These are phyloP conservation scores for Aegilops umbellulata DNA, from an alignment of 176 grass and related monocot species.

Conservation along the genomic window DNA sequence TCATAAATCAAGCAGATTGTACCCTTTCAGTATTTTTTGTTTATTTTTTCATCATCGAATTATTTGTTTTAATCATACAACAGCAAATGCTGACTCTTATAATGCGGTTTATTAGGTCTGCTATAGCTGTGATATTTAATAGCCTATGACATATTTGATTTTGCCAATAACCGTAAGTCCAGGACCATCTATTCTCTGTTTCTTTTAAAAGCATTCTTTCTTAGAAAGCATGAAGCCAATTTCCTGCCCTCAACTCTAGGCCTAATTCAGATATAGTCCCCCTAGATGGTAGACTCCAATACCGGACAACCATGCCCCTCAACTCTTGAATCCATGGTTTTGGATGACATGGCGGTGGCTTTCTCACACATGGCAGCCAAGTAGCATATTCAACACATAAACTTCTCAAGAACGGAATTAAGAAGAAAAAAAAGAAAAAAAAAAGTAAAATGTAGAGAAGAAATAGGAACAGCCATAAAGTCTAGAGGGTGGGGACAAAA, in stretches of 20 bases:
- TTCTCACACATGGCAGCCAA: neutral
- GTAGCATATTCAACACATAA: neutral
- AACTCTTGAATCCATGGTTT: neutral
- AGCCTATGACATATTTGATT: neutral
- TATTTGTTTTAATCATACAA: neutral
- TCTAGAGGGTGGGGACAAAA: neutral
- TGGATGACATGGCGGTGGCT: neutral
- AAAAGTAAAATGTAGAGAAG: neutral
- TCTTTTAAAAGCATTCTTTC: neutral
- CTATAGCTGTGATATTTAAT: slow-evolving; percentile 13
- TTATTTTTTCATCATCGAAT: slow-evolving; percentile 15
- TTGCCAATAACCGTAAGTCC: slow-evolving; percentile 9
- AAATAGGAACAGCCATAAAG: neutral
- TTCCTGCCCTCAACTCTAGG: neutral
- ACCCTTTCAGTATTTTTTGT: slow-evolving; percentile 16
- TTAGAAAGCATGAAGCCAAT: neutral
- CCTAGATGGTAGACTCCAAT: neutral
- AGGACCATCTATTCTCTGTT: neutral
- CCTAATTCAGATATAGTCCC: neutral
- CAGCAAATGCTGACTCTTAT: neutral
- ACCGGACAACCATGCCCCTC: neutral
- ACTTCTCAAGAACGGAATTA: neutral
- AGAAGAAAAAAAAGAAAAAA: neutral
- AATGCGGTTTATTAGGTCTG: neutral
- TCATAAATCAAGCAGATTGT: neutral